phyloP scores from a whole-genome alignment of 345 rosid species.

The sweet orange (Citrus sinensis) region DNA sequence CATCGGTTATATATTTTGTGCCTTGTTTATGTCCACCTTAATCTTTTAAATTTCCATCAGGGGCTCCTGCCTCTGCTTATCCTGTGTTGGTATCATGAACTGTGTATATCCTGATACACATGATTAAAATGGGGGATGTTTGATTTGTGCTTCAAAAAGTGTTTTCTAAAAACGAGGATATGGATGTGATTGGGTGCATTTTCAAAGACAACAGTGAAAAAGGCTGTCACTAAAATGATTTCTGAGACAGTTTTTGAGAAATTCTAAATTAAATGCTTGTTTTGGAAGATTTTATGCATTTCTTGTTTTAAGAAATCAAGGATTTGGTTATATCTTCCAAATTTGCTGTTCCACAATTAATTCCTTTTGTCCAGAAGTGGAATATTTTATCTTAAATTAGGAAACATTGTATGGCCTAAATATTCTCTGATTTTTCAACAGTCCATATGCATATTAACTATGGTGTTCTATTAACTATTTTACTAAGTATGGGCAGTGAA shows the following conservation, averaged over 20 bases:
- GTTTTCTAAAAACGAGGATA: neutral
- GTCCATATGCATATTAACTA: neutral
- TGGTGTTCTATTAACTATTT: neutral
- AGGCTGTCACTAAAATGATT: neutral
- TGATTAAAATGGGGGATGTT: neutral
- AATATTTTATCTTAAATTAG: neutral
- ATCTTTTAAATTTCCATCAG: neutral
- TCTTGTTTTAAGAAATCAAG: neutral
- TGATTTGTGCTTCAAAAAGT: neutral
- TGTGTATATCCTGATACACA: neutral
- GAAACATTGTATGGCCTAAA: neutral
- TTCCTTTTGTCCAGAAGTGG: neutral
- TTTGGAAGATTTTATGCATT: neutral
- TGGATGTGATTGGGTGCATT: neutral
- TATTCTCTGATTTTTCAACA: neutral
- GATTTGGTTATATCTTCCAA: neutral
- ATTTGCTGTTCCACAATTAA: neutral
- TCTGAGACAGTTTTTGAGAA: neutral
- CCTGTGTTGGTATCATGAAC: neutral
- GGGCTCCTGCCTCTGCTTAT: neutral
- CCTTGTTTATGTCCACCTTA: neutral
- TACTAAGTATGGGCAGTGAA: neutral
- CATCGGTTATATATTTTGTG: neutral
- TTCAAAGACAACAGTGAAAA: neutral
- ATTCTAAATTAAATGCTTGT: no score